A percentile compares a stretch with the other conserved stretches of the same genome.
phyloP scores from a whole-genome alignment of 345 rosid genomes.

The Brassica incana region DNA sequence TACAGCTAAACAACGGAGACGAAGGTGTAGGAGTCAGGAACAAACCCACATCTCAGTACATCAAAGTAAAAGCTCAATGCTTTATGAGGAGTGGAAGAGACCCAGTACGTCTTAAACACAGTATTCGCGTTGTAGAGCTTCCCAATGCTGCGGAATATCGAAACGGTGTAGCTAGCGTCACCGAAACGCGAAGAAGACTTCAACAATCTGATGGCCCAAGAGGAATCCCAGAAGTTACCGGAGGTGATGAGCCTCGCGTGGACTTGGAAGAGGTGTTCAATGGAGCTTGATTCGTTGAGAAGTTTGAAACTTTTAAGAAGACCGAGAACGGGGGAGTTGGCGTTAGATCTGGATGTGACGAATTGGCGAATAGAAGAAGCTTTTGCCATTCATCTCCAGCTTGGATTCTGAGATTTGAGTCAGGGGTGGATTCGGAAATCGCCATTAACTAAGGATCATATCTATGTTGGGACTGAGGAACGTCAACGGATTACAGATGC shows the following conservation, averaged over 20 bases:
- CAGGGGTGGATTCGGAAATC: constrained; percentile 23
- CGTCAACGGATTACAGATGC: constrained; percentile 2
- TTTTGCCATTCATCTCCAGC: constrained; percentile 73
- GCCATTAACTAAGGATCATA: constrained; percentile 42
- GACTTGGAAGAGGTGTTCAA: constrained; percentile 51
- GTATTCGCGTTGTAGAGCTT: constrained; percentile 49
- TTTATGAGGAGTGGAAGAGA: constrained; percentile 44
- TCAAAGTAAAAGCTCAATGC: constrained; percentile 53
- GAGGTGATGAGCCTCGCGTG: constrained; percentile 58
- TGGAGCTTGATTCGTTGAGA: constrained; percentile 36
- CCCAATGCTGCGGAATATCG: constrained; percentile 45
- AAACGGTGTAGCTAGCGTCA: constrained; percentile 44
- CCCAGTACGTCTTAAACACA: constrained; percentile 49
- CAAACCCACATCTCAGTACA: constrained; percentile 47
- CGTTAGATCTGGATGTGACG: constrained; percentile 39
- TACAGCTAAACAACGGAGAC: constrained; percentile 50
- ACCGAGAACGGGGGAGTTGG: constrained; percentile 21
- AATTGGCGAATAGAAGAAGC: constrained; percentile 50
- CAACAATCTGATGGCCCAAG: constrained; percentile 54
- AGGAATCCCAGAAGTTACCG: constrained; percentile 49
- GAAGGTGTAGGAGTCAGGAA: constrained; percentile 63
- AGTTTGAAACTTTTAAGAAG: constrained; percentile 38
- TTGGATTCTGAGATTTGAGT: constrained; percentile 26
- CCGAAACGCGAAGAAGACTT: constrained; percentile 50
- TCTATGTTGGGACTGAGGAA: constrained; percentile 16